Percentiles rank a stretch among this genome's conserved stretches.
Conservation (phyloP, 2,329 filamentous ascomycete genomes). For the Capronia coronata region DNA sequence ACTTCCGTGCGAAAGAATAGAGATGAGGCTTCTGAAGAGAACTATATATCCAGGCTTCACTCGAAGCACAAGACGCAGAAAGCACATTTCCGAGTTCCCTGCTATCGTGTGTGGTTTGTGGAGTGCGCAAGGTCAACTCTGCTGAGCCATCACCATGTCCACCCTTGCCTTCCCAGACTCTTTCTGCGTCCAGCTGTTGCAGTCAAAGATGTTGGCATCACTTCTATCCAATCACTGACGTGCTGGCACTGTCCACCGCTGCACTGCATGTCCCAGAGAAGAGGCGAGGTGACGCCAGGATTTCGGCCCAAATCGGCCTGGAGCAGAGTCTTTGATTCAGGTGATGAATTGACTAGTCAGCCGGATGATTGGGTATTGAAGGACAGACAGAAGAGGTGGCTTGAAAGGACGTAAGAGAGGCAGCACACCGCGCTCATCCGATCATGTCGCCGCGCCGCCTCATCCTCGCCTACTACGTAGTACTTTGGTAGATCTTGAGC, state of each 20-base stretch:
- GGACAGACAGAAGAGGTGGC: not conserved
- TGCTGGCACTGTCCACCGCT: too few relatives aligned
- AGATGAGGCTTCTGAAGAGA: too few relatives aligned
- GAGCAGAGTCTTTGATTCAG: constrained; percentile 1
- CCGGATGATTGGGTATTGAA: not conserved
- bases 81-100: not conserved
- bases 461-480: too few relatives aligned
- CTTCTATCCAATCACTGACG: not conserved
- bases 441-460: too few relatives aligned
- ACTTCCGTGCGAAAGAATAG: too few relatives aligned
- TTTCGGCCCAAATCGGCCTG: constrained; percentile 6
- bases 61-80: too few relatives aligned
- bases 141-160: not conserved
- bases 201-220: not conserved
- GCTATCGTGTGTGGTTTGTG: not conserved
- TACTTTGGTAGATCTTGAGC: too few relatives aligned
- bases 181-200: not conserved
- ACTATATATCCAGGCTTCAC: too few relatives aligned
- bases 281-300: constrained; percentile 2
- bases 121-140: not conserved
- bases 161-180: not conserved
- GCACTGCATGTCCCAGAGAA: constrained; percentile 7
- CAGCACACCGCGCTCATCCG: constrained; percentile 10
- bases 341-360: constrained; percentile 12
- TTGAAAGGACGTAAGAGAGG: not conserved